phyloP scores from a whole-genome alignment of 257 asterid genomes.

The Petrea volubilis region DNA sequence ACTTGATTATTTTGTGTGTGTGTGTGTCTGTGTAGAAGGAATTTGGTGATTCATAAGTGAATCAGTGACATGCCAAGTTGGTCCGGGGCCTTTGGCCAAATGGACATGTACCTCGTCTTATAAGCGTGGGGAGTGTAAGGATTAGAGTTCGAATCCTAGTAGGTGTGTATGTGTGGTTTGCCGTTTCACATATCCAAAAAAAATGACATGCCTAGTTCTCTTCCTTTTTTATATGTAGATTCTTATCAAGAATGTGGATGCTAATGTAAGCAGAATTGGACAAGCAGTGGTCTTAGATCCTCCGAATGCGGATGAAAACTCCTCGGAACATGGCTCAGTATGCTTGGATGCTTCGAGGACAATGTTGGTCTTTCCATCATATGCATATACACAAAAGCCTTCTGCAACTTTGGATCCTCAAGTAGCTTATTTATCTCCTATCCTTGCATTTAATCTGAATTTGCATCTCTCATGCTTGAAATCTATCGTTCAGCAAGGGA shows the following conservation, averaged over 20 bases:
- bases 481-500: slow-evolving; percentile 62
- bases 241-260: slow-evolving; percentile 56
- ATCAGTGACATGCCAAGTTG: slow-evolving; percentile 8
- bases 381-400: slow-evolving; percentile 41
- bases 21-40: neutral
- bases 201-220: too few species aligned
- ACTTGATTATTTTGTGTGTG: neutral
- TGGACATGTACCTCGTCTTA: too few species aligned
- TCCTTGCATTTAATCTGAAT: slow-evolving; percentile 74
- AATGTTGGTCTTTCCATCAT: slow-evolving; percentile 60
- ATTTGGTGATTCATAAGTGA: neutral
- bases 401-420: slow-evolving; percentile 45
- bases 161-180: too few species aligned
- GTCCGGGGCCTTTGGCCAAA: too few species aligned
- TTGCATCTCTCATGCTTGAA: slow-evolving; percentile 74
- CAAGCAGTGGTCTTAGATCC: slow-evolving; percentile 86
- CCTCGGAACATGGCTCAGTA: slow-evolving; percentile 22
- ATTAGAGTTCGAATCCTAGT: too few species aligned
- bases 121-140: too few species aligned
- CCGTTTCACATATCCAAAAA: too few species aligned
- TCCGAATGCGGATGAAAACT: slow-evolving; percentile 40
- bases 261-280: slow-evolving; percentile 61
- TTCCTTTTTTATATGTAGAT: slow-evolving; percentile 41
- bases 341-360: slow-evolving; percentile 35
- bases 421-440: slow-evolving; percentile 82